Base-by-base conservation (phyloP, 805 yeast species). In the Lipomyces sp. region DNA sequence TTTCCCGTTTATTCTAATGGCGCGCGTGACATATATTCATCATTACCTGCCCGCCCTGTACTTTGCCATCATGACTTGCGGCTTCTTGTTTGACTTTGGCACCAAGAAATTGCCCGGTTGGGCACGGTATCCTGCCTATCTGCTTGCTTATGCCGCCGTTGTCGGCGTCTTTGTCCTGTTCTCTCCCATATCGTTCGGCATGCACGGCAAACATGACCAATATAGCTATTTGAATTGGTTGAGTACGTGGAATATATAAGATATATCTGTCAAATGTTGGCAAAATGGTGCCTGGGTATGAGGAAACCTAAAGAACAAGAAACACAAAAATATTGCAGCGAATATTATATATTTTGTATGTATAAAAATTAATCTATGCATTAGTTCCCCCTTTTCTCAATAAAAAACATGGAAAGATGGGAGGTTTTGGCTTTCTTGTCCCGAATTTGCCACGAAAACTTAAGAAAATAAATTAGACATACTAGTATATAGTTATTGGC, bases 21-120 rank as follows among this genome's bases (percentile, higher is more conserved):
- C 96, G 11, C 90, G 99, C 82, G 98, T 95, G 64, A 92, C 97
- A 1, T 94, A 95, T 77, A 95, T 94, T 42, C 99, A 94, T 79
- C 99, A 94, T 78, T 94, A 94, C 78, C 85, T 92, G 72, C 99
- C 99, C 13, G 97, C 98, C 0, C 83, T 93, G 70, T 94, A 90
- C 80, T 94, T 94, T 81, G 98, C 98, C 60, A 88, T 92, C 81
- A 80, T 93, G 70, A 88, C 91, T 37, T 82, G 86, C 72, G 86
- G 85, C 64, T 90, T 86, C 77, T 79, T 85, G 70, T 79, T 88
- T 57, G 91, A 88, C 76, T 80, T 74, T 80, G 79, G 33, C 75
- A 75, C 73, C 66, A 74, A 42, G 64, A 79, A 45, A 48, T 32
- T 51, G 79, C 33, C 58, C 24, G 18, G 30, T 3, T 30, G 54